These are phyloP conservation scores for Aleurites moluccanus DNA, from an alignment of 441 rosid species.

Conservation along the genomic window DNA sequence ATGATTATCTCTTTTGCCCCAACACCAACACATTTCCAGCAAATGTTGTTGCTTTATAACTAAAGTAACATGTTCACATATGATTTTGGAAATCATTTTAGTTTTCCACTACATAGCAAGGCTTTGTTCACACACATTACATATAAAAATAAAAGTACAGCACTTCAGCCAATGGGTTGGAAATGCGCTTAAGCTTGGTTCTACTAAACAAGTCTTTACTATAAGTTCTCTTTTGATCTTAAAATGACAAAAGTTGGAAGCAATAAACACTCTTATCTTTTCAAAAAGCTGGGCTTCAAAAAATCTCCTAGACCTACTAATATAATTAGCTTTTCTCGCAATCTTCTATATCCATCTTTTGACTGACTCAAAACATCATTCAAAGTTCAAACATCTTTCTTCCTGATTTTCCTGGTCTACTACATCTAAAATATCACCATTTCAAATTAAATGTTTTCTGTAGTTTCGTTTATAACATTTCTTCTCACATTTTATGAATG, in stretches of 20 bases:
- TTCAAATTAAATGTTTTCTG: constrained; percentile 19
- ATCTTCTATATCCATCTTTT: constrained; percentile 42
- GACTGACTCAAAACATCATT: constrained; percentile 31
- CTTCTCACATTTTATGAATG: background rate
- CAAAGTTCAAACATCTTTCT: constrained; percentile 30
- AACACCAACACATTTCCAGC: constrained; percentile 35
- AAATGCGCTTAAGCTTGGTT: constrained; percentile 14
- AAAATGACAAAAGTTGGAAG: constrained; percentile 40
- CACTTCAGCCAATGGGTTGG: constrained; percentile 20
- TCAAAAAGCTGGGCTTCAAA: constrained; percentile 27
- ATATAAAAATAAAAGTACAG: constrained; percentile 18
- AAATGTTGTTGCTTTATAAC: constrained; percentile 30
- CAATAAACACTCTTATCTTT: constrained; percentile 34
- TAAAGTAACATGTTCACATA: constrained; percentile 35
- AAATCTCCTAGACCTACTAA: constrained; percentile 30
- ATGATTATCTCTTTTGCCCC: constrained; percentile 40
- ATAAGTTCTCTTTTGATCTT: constrained; percentile 40
- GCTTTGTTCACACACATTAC: constrained; percentile 7
- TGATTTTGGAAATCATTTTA: background rate
- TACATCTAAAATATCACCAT: constrained; percentile 18
- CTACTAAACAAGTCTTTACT: constrained; percentile 33
- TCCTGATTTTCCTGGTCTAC: constrained; percentile 27
- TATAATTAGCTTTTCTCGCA: constrained; percentile 29
- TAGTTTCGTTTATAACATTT: background rate
- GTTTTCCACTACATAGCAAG: constrained; percentile 1